These are phyloP conservation scores for Fraxinus latifolia DNA, from an alignment of 305 asterid genomes.

Conservation along the genomic window DNA sequence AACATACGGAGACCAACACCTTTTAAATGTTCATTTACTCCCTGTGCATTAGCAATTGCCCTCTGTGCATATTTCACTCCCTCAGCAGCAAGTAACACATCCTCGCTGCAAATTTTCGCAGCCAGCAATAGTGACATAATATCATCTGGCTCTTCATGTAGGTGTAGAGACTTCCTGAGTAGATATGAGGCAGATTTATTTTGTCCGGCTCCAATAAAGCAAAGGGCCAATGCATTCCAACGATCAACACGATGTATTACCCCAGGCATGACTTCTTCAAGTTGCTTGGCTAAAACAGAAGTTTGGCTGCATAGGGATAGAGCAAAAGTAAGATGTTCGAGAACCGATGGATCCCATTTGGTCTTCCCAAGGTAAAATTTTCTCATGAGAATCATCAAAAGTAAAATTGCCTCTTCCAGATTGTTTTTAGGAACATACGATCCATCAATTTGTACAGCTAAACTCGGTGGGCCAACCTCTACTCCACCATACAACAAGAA, in stretches of 20 bases:
- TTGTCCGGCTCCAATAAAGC: conserved; percentile 69
- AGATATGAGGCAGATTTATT: conserved; percentile 62
- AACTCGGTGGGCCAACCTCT: conserved; percentile 81
- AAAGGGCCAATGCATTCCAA: conserved; percentile 83
- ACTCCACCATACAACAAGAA: conserved; percentile 86
- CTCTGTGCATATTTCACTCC: conserved; percentile 76
- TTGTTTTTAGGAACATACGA: conserved; percentile 83
- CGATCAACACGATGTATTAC: conserved; percentile 66
- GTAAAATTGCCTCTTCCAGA: conserved; percentile 91
- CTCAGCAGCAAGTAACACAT: conserved; percentile 72
- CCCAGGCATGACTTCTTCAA: conserved; percentile 91
- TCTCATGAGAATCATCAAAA: conserved; percentile 87
- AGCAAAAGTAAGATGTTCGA: conserved; percentile 88
- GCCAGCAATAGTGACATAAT: conserved; percentile 70
- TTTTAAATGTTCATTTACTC: conserved; percentile 61
- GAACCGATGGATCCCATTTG: conserved; percentile 78
- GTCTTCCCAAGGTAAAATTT: conserved; percentile 73
- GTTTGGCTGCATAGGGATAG: conserved; percentile 83
- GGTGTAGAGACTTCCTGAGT: conserved; percentile 70
- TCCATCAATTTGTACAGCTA: conserved; percentile 81
- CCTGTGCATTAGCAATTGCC: conserved; percentile 60
- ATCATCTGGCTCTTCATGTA: conserved; percentile 83
- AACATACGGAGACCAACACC: conserved; percentile 76
- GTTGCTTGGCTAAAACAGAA: conserved; percentile 72
- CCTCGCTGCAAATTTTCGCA: conserved; percentile 77